Base-by-base conservation (phyloP, 2,329 filamentous ascomycete genomes). In the Exophiala viscosa region DNA sequence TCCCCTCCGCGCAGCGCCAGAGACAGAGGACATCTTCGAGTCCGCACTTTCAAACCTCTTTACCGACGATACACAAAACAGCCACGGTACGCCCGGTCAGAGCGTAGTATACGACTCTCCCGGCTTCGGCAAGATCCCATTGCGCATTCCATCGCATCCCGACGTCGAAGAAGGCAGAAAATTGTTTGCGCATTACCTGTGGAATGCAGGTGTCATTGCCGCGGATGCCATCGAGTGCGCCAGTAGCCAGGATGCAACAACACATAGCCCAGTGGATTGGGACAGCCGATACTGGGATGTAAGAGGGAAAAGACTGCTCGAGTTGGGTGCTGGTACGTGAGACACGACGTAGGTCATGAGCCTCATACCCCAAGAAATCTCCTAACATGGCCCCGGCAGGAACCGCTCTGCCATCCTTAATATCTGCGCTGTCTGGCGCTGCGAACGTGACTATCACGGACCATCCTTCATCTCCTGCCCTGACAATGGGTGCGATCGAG, bases 301-400 rank as follows among this genome's bases (percentile, higher is more conserved):
- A 0, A 63, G 70, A 45, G 76, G 74, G 2, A 70, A 81, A 59
- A 73, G 57, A 18, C 76, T 84, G 7, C 63, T 84, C 45, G 82
- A 84, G 64, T 63, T 84, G 45, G 82, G 81, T 50, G 80, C 81
- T 74, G 81, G 81, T 84, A 67, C 65, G 78, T 75, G 34, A 50
- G 46, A 40, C 10, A 39, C 18, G 23, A n/a, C 9, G 20, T 17
- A 40, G 32, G 23, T 35, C 13, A 40, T 10, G 1, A 13, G 18
- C 40, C n/a, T 40, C 34, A 42, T 35, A 36, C 41, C 28, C 32
- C 14, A 54, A 50, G 42, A 46, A 33, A 39, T 34, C 14, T 13
- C 14, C 34, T 41, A 18, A 41, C 18, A 17, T 20, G 8, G 39
- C 11, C 13, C 15, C 17, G 9, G 35, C 54, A 73, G 72, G 70